Evolutionary conservation across 331 rosid genomes (phyloP), one percentile per base, ranked within the genome.

Genomic region (Saraca asoca): DNA sequence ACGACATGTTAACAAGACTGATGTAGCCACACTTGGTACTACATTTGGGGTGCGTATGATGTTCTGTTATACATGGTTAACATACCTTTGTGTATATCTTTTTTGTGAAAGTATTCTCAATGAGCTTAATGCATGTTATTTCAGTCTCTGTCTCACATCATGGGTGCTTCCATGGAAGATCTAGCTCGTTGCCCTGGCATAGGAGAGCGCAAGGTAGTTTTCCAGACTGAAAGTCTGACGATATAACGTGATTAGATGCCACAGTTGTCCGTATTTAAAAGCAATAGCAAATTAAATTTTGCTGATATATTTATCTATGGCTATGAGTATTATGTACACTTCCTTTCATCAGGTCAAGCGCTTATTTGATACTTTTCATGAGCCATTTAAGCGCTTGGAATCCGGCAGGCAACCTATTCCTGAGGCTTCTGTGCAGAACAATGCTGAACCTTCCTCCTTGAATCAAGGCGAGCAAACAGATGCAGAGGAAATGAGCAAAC

Each of bases 101-200:
- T 74, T 64, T 71, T 43, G 58, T 65, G 62, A 18, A 61, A 64
- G 33, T 43, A 58, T 42, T 72, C 41, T 50, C 39, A 52, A 52
- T 14, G 49, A 75, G 71, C 11, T 24, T 35, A 64, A 44, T 44
- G 59, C 31, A 48, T 78, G 62, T 56, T 52, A 18, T 80, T 83
- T 77, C 83, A 93, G 98, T 78, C 98, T 78, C 85, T 93, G 50
- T 84, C 98, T 50, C 84, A 93, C 81, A 80, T 86, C 66, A 93
- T 93, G 95, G 95, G 89, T 72, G 97, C 87, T 72, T 93, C 95
- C 35, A 93, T 93, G 96, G 98, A 93, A 80, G 98, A 93, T 79
- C 88, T 85, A 70, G 98, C 98, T 65, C 96, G 97, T 54, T 93
- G 98, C 74, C 97, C 98, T 66, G 98, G 96, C 52, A 93, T 93